phyloP scores from a whole-genome alignment of 768 basidiomycete genomes.

The Termitomyces sp. region DNA sequence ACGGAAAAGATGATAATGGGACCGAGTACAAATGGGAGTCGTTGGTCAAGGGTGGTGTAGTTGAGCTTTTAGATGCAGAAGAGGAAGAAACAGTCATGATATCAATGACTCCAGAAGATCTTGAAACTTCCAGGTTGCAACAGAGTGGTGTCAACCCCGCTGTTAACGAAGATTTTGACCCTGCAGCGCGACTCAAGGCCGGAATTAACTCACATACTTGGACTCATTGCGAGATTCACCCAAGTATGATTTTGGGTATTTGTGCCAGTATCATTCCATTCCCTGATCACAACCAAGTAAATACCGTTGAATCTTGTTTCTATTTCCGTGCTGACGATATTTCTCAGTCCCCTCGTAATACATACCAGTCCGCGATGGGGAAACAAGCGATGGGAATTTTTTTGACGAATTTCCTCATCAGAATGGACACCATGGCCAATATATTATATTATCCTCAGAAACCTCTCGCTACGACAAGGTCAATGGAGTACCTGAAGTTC shows the following conservation, averaged over 20 bases:
- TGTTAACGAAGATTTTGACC: conserved; percentile 75
- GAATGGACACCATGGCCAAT: conserved; percentile 99
- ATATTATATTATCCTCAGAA: conserved; percentile 99
- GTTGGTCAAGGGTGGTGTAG: conserved; percentile 79
- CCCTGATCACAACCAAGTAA: conserved; percentile 98
- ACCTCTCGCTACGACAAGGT: conserved; percentile 95
- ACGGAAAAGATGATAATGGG: conserved; percentile 54
- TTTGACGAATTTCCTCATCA: conserved; percentile 95
- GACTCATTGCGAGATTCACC: conserved; percentile 99
- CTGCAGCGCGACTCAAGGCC: conserved; percentile 84
- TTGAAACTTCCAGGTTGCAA: conserved; percentile 77
- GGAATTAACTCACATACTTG: conserved; percentile 83
- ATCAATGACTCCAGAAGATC: conserved; percentile 95
- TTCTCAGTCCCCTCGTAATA: conserved; percentile 93
- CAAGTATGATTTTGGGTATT: conserved; percentile 97
- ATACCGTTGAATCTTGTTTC: conserved; percentile 17
- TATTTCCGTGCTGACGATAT: conserved; percentile 5
- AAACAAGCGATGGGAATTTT: conserved; percentile 99
- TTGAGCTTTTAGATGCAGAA: conserved; percentile 95
- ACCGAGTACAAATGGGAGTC: conserved; percentile 79
- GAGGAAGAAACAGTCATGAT: conserved; percentile 99
- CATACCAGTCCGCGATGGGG: conserved; percentile 99
- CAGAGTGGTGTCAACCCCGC: conserved; percentile 53
- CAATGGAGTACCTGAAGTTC: conserved; percentile 99
- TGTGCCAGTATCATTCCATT: conserved; percentile 99